Evolutionary conservation across 441 rosid species (phyloP), one percentile per base, ranked within the genome.

Genomic region (Raphanus hybrid): DNA sequence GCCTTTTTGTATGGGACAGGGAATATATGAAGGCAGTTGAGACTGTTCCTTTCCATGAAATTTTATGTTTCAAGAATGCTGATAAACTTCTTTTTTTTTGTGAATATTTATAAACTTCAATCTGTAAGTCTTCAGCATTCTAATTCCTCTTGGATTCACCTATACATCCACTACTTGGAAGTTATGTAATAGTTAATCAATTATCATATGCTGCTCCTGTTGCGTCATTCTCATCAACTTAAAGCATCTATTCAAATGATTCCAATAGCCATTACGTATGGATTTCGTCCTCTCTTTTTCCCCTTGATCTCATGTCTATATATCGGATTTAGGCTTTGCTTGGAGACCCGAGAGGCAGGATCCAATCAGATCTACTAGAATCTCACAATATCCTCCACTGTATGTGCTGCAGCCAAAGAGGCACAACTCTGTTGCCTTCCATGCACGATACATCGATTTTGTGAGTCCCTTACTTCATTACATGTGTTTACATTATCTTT

Each of bases 291-390:
- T 35, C 57, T 57, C 78, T 3, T 32, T 35, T 26, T 2, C 50
- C 37, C 20, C 23, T 80, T 75, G 4, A 27, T 34, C 14, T 26
- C 60, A 78, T 81, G 63, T 63, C 61, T 65, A 69, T 78, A 66
- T 79, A 64, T 29, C 70, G 60, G 72, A 65, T 29, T 80, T 59
- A 92, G 99, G 93, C 97, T 82, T 85, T 96, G 76, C 86, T 90
- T 79, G 99, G 99, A 81, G 97, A 96, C 65, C 91, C 97, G 11
- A 84, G 98, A 86, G 87, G 26, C 26, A 23, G 26, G 18, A 80
- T 95, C 87, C 98, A 95, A 73, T 84, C 89, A 57, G 98, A 95
- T 87, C 93, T 95, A 80, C 82, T 89, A 76, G 94, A 93, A 81
- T 89, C 81, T 83, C 85, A 81, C 76, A 85, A 69, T 61, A 86